phyloP scores from a whole-genome alignment of 2,329 filamentous ascomycete genomes.

The Bipolaris zeicola region DNA sequence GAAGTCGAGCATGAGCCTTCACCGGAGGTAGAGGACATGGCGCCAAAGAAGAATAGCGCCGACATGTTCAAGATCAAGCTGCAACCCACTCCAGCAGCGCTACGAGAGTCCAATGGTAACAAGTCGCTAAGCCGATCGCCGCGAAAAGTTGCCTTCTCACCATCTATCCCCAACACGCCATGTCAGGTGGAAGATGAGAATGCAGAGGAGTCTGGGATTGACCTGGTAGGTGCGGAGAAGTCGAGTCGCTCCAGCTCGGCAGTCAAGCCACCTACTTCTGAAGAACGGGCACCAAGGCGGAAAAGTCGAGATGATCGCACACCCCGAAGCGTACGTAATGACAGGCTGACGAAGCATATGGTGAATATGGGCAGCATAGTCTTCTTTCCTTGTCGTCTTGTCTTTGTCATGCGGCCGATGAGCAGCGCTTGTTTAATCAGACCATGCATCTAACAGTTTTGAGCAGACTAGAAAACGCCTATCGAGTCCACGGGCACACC shows the following conservation, averaged over 20 bases:
- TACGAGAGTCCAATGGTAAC: conserved; percentile 46
- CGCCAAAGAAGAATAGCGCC: conserved; percentile 27
- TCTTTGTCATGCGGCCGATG: conserved; percentile 8
- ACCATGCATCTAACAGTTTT: conserved; percentile 33
- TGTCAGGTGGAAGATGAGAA: conserved; percentile 42
- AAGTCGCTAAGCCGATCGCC: conserved; percentile 44
- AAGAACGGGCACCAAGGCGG: conserved; percentile 28
- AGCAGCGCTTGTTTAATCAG: conserved; percentile 11
- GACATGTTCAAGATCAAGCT: conserved; percentile 45
- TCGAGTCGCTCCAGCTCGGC: conserved; percentile 23
- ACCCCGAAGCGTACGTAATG: conserved; percentile 47
- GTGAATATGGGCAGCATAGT: conserved; percentile 34
- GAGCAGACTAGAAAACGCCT: conserved; percentile 46
- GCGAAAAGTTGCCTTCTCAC: conserved; percentile 49
- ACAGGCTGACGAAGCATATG: conserved; percentile 32
- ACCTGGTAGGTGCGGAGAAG: conserved; percentile 31
- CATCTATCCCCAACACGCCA: conserved; percentile 43
- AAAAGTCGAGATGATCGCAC: conserved; percentile 35
- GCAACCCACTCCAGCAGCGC: conserved; percentile 36
- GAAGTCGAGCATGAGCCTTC: conserved; percentile 25
- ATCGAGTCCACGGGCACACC: conserved; percentile 46
- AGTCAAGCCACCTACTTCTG: conserved; percentile 20
- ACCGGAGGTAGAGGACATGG: conserved; percentile 27
- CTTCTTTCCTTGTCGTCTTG: conserved; percentile 30
- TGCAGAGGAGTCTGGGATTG: conserved; percentile 35